Evolutionary conservation across 139 green algal species (phyloP), one percentile per base, ranked within the genome.

Genomic region (Penium margaritaceum): DNA sequence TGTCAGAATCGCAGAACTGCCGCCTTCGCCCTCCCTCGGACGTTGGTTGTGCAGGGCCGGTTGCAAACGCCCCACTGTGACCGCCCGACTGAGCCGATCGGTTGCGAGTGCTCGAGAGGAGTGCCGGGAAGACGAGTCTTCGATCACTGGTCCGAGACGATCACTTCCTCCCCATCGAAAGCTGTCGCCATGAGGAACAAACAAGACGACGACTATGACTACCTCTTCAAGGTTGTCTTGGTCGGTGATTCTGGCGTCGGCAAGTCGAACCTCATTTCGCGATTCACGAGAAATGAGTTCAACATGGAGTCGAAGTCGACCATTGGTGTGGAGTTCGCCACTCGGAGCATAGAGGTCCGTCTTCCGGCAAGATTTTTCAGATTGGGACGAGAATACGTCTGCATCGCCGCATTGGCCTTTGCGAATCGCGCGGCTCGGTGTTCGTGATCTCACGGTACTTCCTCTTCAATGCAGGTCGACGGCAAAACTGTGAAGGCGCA

Each of bases 261-360:
- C 29, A 60, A 60, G 21, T 60, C 47, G 29, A 60, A 60, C 47
- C 47, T 60, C n/a, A 60, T 60, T 60, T 94, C 85, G 61, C 85
- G 92, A 14, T 99, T 99, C 84, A 98, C 94, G 2, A 85, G 94
- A 32, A 97, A 98, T 80, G 94, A 99, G 86, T 99, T 99, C 78
- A 94, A 84, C 80, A 75, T 98, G 35, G 94, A 99, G 85, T 94
- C 88, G 66, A 99, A 99, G 86, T 95, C 89, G n/a, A 99, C 94
- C 6, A 99, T 99, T 74, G 94, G 94, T 32, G 94, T 99, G 2
- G 94, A 99, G 85, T 99, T 99, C 78, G 94, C 94, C 4, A 98
- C 94, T 0, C 83, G 94, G 53, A 97, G 89, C 84, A 97, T 98
- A 35, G 88, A 97, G 89, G 92, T 95, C n/a, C 41, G 46, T 57